A percentile compares a stretch with the other conserved stretches of the same genome.
Evolutionary conservation across 2,329 filamentous ascomycete species (phyloP).

Genomic region (Balansia obtecta): DNA sequence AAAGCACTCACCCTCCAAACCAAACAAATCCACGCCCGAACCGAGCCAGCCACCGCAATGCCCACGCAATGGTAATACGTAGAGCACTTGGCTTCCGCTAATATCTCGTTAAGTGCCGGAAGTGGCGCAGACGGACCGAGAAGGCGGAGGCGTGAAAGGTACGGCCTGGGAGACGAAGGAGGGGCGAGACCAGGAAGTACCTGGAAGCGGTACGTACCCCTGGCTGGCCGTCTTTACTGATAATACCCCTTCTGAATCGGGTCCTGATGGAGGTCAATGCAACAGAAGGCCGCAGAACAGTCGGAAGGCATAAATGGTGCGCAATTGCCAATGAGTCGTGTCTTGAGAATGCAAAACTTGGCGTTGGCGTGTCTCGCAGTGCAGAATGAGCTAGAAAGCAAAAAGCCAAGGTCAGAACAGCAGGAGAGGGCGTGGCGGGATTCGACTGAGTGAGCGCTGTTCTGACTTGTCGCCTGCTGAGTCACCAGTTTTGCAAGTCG

Average conservation of each 20-base stretch:
- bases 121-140: slow-evolving; percentile 11
- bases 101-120: slow-evolving; percentile 5
- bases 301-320: background rate
- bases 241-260: background rate
- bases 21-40: background rate
- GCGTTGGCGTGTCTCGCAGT: background rate
- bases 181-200: background rate
- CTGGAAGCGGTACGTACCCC: slow-evolving; percentile 4
- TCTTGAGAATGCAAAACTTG: background rate
- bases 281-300: background rate
- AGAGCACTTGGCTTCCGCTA: slow-evolving; percentile 2
- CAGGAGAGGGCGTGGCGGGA: background rate
- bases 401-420: background rate
- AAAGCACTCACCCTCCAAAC: slow-evolving; percentile 2
- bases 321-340: background rate
- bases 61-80: background rate
- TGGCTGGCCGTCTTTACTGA: background rate
- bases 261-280: background rate
- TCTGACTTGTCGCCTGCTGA: too few relatives aligned
- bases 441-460: background rate
- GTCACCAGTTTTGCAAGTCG: too few relatives aligned
- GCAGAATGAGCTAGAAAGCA: background rate
- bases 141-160: slow-evolving; percentile 5
- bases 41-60: background rate
- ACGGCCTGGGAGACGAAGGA: background rate